Evolutionary conservation across 371 early-diverging fungal species (phyloP).

Genomic region (Dentiscutata heterogama): DNA sequence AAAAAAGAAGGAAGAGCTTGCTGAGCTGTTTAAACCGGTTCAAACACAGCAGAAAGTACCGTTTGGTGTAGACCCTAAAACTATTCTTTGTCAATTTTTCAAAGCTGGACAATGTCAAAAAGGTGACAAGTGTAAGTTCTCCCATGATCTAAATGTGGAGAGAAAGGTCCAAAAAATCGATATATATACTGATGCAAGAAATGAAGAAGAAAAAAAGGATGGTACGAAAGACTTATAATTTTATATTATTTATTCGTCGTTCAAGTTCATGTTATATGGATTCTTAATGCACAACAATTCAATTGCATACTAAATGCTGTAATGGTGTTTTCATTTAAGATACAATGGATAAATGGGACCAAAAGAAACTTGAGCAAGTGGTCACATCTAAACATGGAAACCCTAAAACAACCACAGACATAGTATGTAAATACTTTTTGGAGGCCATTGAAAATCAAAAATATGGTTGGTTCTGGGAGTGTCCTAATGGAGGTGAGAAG

Average conservation of each 20-base stretch:
- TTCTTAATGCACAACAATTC: too few relatives aligned
- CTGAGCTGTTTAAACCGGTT: conserved; percentile 91
- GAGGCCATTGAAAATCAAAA: conserved; percentile 98
- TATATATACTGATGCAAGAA: conserved; percentile 90
- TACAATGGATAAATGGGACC: conserved; percentile 98
- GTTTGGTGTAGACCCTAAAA: conserved; percentile 98
- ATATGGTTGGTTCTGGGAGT: conserved; percentile 99
- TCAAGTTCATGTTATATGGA: neutral
- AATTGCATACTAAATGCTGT: neutral
- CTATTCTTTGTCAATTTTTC: conserved; percentile 96
- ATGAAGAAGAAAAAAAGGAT: conserved; percentile 61
- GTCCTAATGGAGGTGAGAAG: conserved; percentile 90
- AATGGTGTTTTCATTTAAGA: conserved; percentile 58
- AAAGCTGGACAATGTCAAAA: conserved; percentile 94
- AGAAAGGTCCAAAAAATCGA: conserved; percentile 93
- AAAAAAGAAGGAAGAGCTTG: conserved; percentile 83
- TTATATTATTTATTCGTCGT: conserved; percentile 27
- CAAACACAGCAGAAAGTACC: conserved; percentile 95
- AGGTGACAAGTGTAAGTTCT: conserved; percentile 98
- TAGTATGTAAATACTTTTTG: conserved; percentile 99
- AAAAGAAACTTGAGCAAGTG: conserved; percentile 88
- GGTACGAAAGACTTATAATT: conserved; percentile 47
- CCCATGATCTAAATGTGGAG: conserved; percentile 93
- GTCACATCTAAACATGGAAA: conserved; percentile 89
- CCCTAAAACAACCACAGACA: conserved; percentile 90